These are phyloP conservation scores for Phytophthora foliorum DNA, from an alignment of 352 stramenopile genomes.

Conservation along the genomic window DNA sequence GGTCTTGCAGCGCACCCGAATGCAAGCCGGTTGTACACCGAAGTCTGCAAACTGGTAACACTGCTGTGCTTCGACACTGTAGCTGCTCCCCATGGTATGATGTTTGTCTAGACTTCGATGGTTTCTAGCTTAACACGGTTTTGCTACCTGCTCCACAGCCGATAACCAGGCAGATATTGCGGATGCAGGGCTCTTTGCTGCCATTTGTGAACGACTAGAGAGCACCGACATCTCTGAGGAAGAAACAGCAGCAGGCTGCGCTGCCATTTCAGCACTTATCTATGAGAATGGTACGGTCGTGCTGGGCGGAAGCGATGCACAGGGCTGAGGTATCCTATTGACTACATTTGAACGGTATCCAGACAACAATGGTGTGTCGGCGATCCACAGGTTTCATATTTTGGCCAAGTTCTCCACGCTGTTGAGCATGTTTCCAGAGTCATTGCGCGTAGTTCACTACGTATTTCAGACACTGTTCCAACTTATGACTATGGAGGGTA, in stretches of 20 bases:
- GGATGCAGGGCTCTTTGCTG: conserved; percentile 36
- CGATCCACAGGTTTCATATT: conserved; percentile 36
- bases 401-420: conserved; percentile 40
- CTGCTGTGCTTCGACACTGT: conserved; percentile 68
- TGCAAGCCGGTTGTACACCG: conserved; percentile 39
- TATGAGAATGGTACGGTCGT: conserved; percentile 57
- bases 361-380: conserved; percentile 40
- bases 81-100: conserved; percentile 50
- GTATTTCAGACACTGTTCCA: conserved; percentile 59
- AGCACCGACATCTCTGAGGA: conserved; percentile 21
- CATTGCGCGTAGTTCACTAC: conserved; percentile 32
- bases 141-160: conserved; percentile 29
- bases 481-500: conserved; percentile 50
- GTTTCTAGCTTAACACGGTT: neutral
- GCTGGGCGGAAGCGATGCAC: neutral
- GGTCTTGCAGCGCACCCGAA: conserved; percentile 40
- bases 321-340: neutral
- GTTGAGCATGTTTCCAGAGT: conserved; percentile 29
- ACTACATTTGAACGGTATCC: neutral
- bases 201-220: conserved; percentile 39
- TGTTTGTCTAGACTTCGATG: neutral
- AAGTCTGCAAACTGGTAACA: conserved; percentile 49
- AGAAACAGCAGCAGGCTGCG: conserved; percentile 33
- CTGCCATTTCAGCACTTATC: conserved; percentile 45
- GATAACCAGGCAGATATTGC: conserved; percentile 69